Base-by-base conservation (phyloP, 2,329 filamentous ascomycete species). In the Apiospora hydei region DNA sequence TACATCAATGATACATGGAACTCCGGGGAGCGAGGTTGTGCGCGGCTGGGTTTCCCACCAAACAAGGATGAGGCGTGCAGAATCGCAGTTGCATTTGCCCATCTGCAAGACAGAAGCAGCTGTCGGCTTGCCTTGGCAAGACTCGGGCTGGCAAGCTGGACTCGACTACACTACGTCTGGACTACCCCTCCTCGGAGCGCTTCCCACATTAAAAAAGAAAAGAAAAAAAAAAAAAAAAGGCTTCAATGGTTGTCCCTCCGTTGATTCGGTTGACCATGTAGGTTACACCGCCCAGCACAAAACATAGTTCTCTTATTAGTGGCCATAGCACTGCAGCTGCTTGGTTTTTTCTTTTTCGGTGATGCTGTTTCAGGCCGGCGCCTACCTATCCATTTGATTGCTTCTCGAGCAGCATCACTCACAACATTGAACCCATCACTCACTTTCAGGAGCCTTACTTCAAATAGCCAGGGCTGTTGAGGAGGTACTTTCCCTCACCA, bases 331-430 rank as follows among this genome's bases (percentile, higher is more conserved):
- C 34, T 64, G 34, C 57, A 41, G 57, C 57, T 41, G 34, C 18
- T 64, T 41, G 57, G 34, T n/a, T 64, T 41, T 61, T 61, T 64
- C 26, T 64, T 49, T n/a, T 11, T n/a, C n/a, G 57, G 57, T 41
- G 57, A 64, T 64, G 57, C 57, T 64, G 57, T 64, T 64, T 64
- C 57, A 64, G 57, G 34, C 57, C 57, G 57, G 57, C 57, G 57
- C 57, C 57, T 64, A 64, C 57, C 57, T 64, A 64, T 64, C 34
- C 57, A 41, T 64, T 38, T 38, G 34, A 38, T 38, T 38, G 34
- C 34, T 41, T n/a, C 34, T 41, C 34, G 8, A 61, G 30, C 30
- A 61, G 34, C 57, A 64, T 34, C 51, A 13, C 24, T n/a, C 51
- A 21, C 46, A 38, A 24, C n/a, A n/a, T n/a, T n/a, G n/a, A n/a